Percentiles rank a stretch among this genome's conserved stretches.
These are phyloP conservation scores for Claviceps quebecensis DNA, from an alignment of 2,329 filamentous ascomycete species.

Conservation along the genomic window DNA sequence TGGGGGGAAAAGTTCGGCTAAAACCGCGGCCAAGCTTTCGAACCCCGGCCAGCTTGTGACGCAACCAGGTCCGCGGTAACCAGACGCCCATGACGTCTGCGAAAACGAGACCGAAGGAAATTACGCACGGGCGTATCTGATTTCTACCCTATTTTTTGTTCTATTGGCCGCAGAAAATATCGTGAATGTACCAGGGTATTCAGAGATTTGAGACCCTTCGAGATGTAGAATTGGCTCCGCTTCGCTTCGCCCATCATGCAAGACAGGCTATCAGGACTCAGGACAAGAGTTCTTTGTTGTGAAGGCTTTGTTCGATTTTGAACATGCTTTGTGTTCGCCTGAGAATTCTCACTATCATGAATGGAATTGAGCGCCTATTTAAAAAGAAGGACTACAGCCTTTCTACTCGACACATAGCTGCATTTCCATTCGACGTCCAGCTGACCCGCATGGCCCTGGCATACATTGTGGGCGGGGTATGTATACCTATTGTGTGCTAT, in stretches of 20 bases:
- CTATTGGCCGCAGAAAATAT: neutral
- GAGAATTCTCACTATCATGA: neutral
- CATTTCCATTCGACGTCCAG: neutral
- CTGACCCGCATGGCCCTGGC: neutral
- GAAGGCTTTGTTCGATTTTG: neutral
- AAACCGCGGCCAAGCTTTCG: slow-evolving; percentile 8
- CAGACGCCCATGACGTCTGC: neutral
- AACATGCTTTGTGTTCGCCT: neutral
- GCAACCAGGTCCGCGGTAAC: slow-evolving; percentile 9
- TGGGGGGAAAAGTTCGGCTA: slow-evolving; percentile 31
- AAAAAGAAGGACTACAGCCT: neutral
- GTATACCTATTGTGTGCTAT: neutral
- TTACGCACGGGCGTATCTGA: neutral
- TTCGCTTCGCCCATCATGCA: too few species aligned
- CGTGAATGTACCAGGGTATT: neutral
- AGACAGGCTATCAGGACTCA: neutral
- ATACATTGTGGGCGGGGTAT: too few species aligned
- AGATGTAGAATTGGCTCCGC: too few species aligned
- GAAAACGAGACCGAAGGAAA: neutral
- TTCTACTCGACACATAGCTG: neutral
- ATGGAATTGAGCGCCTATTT: neutral
- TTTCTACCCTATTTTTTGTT: neutral
- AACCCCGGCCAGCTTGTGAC: slow-evolving; percentile 17
- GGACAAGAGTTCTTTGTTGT: neutral
- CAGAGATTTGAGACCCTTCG: too few species aligned